A percentile compares a stretch with the other conserved stretches of the same genome.
Conservation (phyloP, 768 basidiomycete genomes). For the Serendipita vermifera region DNA sequence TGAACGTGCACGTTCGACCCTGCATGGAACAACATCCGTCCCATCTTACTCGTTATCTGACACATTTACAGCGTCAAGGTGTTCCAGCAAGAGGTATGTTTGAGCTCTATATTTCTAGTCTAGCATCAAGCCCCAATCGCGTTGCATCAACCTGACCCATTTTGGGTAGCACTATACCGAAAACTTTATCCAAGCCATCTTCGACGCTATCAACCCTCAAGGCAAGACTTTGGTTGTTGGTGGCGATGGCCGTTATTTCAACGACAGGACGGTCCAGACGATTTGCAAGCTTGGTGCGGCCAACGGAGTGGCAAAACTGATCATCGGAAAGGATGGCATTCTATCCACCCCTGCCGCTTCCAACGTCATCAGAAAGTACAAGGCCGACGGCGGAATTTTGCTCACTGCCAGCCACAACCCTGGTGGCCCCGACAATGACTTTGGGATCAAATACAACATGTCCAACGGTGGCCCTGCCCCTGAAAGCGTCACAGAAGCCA, state of each 20-base stretch:
- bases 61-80: slow-evolving; percentile 66
- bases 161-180: slow-evolving; percentile 83
- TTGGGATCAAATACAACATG: slow-evolving; percentile 99
- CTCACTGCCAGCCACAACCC: slow-evolving; percentile 97
- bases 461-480: slow-evolving; percentile 96
- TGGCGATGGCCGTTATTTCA: slow-evolving; percentile 92
- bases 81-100: slow-evolving; percentile 83
- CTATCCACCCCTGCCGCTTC: slow-evolving; percentile 96
- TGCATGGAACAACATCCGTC: not conserved
- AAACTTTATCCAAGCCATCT: slow-evolving; percentile 93
- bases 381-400: slow-evolving; percentile 92
- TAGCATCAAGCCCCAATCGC: too few relatives aligned
- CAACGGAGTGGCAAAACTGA: slow-evolving; percentile 83
- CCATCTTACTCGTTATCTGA: slow-evolving; percentile 15
- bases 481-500: slow-evolving; percentile 90
- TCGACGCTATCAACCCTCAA: slow-evolving; percentile 72
- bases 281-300: slow-evolving; percentile 91
- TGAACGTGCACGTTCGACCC: too few relatives aligned
- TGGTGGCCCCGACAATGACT: slow-evolving; percentile 95
- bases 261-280: slow-evolving; percentile 71
- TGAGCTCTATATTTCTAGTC: not conserved
- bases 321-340: slow-evolving; percentile 83
- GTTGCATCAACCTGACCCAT: slow-evolving; percentile 14
- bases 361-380: slow-evolving; percentile 89
- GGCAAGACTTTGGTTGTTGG: slow-evolving; percentile 86